phyloP scores from a whole-genome alignment of 1,139 yeast genomes.

The Debaryomyces sp. region DNA sequence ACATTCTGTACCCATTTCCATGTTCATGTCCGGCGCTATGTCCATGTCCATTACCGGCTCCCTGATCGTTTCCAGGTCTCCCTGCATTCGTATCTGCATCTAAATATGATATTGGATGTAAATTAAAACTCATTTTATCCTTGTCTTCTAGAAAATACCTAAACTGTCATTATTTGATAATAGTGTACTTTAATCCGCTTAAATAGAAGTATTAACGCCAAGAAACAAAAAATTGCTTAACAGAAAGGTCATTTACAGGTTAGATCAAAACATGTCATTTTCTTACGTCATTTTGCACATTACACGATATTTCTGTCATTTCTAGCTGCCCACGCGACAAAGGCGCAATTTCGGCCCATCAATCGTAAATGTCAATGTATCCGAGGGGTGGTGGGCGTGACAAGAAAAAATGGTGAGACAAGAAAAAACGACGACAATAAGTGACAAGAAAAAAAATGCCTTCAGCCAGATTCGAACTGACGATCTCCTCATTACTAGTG shows the following conservation, averaged over 20 bases:
- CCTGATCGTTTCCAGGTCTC: background rate
- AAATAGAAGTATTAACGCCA: constrained; percentile 8
- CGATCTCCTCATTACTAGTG: constrained; percentile 90
- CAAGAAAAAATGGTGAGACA: background rate
- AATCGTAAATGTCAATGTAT: background rate
- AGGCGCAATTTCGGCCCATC: background rate
- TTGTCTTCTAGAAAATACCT: background rate
- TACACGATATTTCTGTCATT: background rate
- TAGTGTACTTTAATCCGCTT: constrained; percentile 2
- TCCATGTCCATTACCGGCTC: constrained; percentile 12
- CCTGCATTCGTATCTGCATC: constrained; percentile 32
- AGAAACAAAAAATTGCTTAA: constrained; percentile 4
- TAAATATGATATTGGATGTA: constrained; percentile 49
- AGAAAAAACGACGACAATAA: background rate
- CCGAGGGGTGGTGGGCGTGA: background rate
- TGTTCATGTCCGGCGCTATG: background rate
- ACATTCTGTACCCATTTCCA: constrained; percentile 15
- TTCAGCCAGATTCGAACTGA: constrained; percentile 84
- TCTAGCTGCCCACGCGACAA: background rate
- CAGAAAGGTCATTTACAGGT: constrained; percentile 1
- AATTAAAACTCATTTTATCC: constrained; percentile 40
- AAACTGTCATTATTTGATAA: background rate
- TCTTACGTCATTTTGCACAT: background rate
- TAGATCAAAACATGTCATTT: constrained; percentile 1
- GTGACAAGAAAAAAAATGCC: constrained; percentile 43